Evolutionary conservation across 345 rosid species (phyloP).

Genomic region (Schrenkiella parvula): DNA sequence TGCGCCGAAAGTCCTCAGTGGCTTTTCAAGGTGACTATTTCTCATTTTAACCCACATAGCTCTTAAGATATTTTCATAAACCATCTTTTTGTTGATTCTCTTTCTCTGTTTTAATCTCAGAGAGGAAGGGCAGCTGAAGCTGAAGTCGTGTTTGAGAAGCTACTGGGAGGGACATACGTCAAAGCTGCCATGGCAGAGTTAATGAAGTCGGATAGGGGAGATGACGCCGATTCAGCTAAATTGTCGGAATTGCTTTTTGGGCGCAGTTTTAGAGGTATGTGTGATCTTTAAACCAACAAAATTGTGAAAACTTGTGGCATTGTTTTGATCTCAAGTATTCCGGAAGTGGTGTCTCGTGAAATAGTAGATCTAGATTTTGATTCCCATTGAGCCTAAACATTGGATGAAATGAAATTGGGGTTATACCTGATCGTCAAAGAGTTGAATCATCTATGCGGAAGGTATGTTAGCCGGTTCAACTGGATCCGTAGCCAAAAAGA

Average conservation of each 20-base stretch:
- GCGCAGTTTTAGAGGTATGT: constrained; percentile 60
- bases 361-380: constrained; percentile 18
- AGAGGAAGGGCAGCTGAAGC: constrained; percentile 86
- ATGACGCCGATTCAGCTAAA: constrained; percentile 58
- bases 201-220: constrained; percentile 63
- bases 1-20: constrained; percentile 95
- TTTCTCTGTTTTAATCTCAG: constrained; percentile 38
- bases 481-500: constrained; percentile 2
- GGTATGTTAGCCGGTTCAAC: constrained; percentile 18
- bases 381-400: constrained; percentile 5
- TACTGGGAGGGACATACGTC: constrained; percentile 67
- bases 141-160: constrained; percentile 74
- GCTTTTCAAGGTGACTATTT: constrained; percentile 73
- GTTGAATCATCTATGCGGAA: constrained; percentile 1
- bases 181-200: constrained; percentile 80
- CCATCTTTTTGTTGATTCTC: not conserved
- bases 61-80: not conserved
- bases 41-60: constrained; percentile 17
- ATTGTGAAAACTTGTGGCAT: constrained; percentile 5
- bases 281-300: constrained; percentile 2
- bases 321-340: not conserved
- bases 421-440: constrained; percentile 14
- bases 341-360: not conserved
- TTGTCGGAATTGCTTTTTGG: constrained; percentile 67
- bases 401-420: constrained; percentile 14